Evolutionary conservation across 495 filamentous ascomycete genomes (phyloP).

Genomic region (Penicillium steckii): DNA sequence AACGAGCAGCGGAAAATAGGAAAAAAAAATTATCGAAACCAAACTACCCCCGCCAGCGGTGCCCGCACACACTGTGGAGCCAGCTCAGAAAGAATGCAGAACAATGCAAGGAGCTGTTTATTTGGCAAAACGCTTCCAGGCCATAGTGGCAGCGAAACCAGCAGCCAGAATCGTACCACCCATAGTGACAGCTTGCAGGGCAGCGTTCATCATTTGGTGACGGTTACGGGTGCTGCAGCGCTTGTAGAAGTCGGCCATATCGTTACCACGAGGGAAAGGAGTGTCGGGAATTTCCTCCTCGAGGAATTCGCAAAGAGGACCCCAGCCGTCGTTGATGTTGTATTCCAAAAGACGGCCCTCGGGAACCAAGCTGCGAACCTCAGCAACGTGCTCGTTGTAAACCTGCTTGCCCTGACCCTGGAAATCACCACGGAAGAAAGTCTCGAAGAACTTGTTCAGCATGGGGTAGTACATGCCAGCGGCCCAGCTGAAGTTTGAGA

Average conservation of each 20-base stretch:
- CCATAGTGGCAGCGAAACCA: slow-evolving; percentile 39
- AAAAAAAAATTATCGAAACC: background rate
- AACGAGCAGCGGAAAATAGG: no score
- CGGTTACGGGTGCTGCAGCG: slow-evolving; percentile 59
- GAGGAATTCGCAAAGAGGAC: slow-evolving; percentile 64
- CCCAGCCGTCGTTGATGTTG: slow-evolving; percentile 65
- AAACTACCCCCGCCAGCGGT: slow-evolving; percentile 5
- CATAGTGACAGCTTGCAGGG: slow-evolving; percentile 50
- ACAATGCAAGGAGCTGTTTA: slow-evolving; percentile 18
- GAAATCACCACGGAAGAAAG: slow-evolving; percentile 54
- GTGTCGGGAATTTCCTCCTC: slow-evolving; percentile 55
- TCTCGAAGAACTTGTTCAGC: slow-evolving; percentile 58
- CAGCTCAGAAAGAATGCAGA: slow-evolving; percentile 1
- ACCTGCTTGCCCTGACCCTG: slow-evolving; percentile 51
- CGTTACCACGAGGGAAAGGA: slow-evolving; percentile 46
- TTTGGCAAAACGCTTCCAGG: slow-evolving; percentile 43
- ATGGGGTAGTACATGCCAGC: slow-evolving; percentile 60
- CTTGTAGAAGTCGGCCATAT: slow-evolving; percentile 58
- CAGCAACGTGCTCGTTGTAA: slow-evolving; percentile 44
- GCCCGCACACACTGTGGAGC: slow-evolving; percentile 20
- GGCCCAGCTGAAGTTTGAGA: slow-evolving; percentile 54
- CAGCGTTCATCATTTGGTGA: slow-evolving; percentile 60
- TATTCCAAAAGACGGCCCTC: slow-evolving; percentile 59
- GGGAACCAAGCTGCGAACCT: slow-evolving; percentile 46
- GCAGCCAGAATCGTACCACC: slow-evolving; percentile 44